A percentile compares a stretch with the other conserved stretches of the same genome.
Conservation (phyloP, 306 rosid species). For the Trifolium pratense region DNA sequence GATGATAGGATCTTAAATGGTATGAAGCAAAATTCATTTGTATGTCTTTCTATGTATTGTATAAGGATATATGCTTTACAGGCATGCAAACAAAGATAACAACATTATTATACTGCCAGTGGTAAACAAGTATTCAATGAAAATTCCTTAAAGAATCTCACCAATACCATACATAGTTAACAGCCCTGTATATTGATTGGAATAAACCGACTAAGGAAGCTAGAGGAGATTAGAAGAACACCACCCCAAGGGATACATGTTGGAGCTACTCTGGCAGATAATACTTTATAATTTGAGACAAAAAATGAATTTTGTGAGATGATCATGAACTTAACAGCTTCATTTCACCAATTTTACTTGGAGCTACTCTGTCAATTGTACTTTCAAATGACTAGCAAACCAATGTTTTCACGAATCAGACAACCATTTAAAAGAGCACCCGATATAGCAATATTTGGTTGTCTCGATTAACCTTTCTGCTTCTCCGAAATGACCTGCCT, state of each 20-base stretch:
- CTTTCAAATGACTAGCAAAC: constrained; percentile 58
- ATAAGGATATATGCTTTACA: neutral
- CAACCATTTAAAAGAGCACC: constrained; percentile 82
- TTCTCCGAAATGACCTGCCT: constrained; percentile 67
- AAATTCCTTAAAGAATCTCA: neutral
- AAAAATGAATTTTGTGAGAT: constrained; percentile 12
- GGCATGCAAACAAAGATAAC: no score
- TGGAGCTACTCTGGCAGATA: constrained; percentile 55
- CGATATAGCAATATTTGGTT: constrained; percentile 60
- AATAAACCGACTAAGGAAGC: no score
- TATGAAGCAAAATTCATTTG: neutral
- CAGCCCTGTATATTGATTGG: no score
- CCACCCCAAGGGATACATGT: neutral
- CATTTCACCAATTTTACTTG: no score
- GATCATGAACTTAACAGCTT: no score
- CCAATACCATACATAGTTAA: constrained; percentile 2
- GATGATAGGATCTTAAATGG: neutral
- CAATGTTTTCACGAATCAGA: constrained; percentile 66
- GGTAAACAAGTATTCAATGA: no score
- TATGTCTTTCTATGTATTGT: no score
- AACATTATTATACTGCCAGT: no score
- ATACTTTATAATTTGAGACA: no score
- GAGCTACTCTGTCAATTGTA: constrained; percentile 39
- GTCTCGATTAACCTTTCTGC: constrained; percentile 50
- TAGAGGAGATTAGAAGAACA: no score